Evolutionary conservation across 2,329 filamentous ascomycete species (phyloP), one percentile per base, ranked within the genome.

Genomic region (Microcyclospora pomicola): DNA sequence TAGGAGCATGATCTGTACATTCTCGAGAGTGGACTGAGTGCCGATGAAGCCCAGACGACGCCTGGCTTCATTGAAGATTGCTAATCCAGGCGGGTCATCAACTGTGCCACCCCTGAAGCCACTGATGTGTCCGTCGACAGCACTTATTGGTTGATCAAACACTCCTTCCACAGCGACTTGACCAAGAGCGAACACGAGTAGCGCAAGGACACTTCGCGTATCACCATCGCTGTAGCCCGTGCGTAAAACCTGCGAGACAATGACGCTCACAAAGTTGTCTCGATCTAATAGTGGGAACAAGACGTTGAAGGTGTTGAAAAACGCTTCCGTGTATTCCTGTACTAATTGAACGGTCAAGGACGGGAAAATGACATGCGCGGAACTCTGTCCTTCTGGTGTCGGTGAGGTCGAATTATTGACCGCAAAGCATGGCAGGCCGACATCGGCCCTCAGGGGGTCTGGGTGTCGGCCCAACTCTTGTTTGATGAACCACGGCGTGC

Each of bases 31-130:
- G 48, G 66, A 72, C 15, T 72, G 66, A 2, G 68, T 68, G 37
- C 70, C 49, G 9, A 68, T 62, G 49, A 75, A 76, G 0, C 75
- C 74, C 50, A 77, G 64, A n/a, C 72, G 62, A 41, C 66, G 67
- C 36, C 74, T 64, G 12, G 73, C 75, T 53, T 77, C 74, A 44
- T 78, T 78, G 55, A 77, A 78, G 28, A 75, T 63, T 1, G 64
- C 63, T 2, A 78, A 51, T 0, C 75, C 75, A 0, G 75, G 74
- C 2, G 73, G 73, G 13, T 59, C 60, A 11, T 63, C 59, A 2
- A 54, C 47, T 2, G 65, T 63, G 1, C 71, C 70, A 10, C 72
- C 72, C 31, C 66, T 65, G 15, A 75, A 58, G 2, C 72, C 71
- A 47, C 71, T 72, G 1, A 62, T 53, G 1, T 62, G 61, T 10